phyloP scores from a whole-genome alignment of 2,329 filamentous ascomycete species.

The Parafenestella ontariensis region DNA sequence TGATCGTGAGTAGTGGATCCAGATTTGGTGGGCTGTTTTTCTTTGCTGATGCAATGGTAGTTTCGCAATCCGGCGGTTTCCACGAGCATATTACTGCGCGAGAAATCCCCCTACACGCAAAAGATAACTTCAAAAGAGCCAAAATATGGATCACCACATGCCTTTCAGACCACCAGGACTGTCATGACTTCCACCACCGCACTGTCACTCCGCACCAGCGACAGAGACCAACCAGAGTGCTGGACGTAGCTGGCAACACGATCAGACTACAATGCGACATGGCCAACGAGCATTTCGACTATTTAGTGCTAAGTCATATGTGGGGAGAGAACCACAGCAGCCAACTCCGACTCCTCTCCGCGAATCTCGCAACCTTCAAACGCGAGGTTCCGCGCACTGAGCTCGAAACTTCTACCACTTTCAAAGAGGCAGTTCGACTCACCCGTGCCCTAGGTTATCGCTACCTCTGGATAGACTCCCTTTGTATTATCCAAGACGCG shows the following conservation, averaged over 20 bases:
- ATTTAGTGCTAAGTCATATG: conserved; percentile 18
- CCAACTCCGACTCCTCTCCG: not conserved
- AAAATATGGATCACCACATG: conserved; percentile 11
- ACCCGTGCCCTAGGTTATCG: conserved; percentile 15
- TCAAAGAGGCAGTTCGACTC: conserved; percentile 19
- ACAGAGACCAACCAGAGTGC: conserved; percentile 9
- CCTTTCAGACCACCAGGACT: not conserved
- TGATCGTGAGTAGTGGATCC: not conserved
- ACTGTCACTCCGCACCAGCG: not conserved
- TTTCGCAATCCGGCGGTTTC: conserved; percentile 1
- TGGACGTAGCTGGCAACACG: not conserved
- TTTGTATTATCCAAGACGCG: conserved; percentile 27
- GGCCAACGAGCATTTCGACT: conserved; percentile 2
- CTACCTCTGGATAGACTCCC: conserved; percentile 34
- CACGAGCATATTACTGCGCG: not conserved
- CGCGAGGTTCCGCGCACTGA: not conserved
- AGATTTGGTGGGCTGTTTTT: too few relatives aligned
- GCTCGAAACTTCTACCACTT: conserved; percentile 9
- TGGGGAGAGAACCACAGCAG: not conserved
- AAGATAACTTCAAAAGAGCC: conserved; percentile 5
- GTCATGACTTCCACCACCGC: conserved; percentile 4
- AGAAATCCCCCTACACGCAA: not conserved
- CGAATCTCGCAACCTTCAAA: conserved; percentile 2
- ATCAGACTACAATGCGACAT: conserved; percentile 10
- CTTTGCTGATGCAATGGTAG: not conserved